Conservation (phyloP, 2,329 filamentous ascomycete species). For the Pseudogymnoascus sp. region DNA sequence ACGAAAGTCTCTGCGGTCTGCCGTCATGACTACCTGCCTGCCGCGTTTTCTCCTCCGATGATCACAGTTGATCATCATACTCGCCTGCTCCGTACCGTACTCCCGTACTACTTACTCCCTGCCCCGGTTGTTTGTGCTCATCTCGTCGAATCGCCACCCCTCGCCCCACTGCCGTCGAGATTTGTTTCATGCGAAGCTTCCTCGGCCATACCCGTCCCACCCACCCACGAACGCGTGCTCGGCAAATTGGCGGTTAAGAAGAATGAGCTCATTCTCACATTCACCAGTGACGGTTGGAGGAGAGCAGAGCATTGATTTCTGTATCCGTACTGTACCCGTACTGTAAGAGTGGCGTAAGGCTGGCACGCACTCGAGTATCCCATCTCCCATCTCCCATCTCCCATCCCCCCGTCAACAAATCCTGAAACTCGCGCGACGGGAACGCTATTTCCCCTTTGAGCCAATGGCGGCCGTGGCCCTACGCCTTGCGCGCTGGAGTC, state of each 20-base stretch:
- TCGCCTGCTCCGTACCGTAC: background rate
- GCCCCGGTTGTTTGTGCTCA: background rate
- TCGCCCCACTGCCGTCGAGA: background rate
- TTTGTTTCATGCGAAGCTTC: constrained; percentile 9
- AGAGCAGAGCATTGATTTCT: background rate
- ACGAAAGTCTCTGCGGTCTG: background rate
- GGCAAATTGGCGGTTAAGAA: background rate
- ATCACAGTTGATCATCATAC: background rate
- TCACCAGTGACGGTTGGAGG: background rate
- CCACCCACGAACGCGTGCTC: background rate
- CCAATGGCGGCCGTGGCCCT: background rate
- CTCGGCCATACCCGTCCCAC: constrained; percentile 1
- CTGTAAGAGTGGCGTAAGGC: background rate
- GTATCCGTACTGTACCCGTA: background rate
- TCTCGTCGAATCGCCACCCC: background rate
- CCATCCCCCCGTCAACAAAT: background rate
- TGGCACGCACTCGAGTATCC: background rate
- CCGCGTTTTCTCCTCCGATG: background rate
- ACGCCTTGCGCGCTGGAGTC: background rate
- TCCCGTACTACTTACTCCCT: background rate
- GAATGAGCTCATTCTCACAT: background rate
- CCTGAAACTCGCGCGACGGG: background rate
- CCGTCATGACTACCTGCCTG: background rate
- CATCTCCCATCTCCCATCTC: background rate
- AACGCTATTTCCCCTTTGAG: background rate